A percentile compares a stretch with the other conserved stretches of the same genome.
Evolutionary conservation across 164 flowering plant species (phyloP).

Genomic region (Vitis riparia): DNA sequence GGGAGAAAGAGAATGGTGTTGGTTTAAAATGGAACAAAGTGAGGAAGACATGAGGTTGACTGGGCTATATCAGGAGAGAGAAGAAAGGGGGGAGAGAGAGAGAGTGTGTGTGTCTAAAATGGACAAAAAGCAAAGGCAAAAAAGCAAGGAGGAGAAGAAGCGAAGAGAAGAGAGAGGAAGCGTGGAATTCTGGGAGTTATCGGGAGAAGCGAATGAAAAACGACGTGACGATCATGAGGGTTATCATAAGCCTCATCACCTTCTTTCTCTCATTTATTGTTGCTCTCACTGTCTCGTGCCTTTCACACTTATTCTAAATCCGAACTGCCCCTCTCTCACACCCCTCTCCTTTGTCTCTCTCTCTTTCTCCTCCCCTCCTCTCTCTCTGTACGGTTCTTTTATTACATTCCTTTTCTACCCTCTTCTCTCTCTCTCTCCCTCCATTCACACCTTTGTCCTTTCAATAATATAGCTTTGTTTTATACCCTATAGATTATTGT

Average conservation of each 20-base stretch:
- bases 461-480: neutral
- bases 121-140: neutral
- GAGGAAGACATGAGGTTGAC: conserved; percentile 26
- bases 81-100: conserved; percentile 5
- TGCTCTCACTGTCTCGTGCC: conserved; percentile 44
- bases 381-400: neutral
- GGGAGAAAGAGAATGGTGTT: conserved; percentile 22
- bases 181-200: conserved; percentile 78
- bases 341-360: neutral
- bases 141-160: neutral
- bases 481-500: neutral
- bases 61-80: conserved; percentile 7
- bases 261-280: conserved; percentile 42
- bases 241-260: conserved; percentile 49
- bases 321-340: conserved; percentile 40
- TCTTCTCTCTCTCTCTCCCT: neutral
- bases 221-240: conserved; percentile 83
- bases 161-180: conserved; percentile 10
- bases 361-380: neutral
- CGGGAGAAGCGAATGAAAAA: conserved; percentile 59
- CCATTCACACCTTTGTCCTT: no score
- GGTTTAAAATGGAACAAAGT: conserved; percentile 29
- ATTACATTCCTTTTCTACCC: neutral
- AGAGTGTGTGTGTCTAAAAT: neutral
- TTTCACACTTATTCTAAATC: conserved; percentile 61